These are phyloP conservation scores for Sugiyamaella pinicola DNA, from an alignment of 1,139 yeast genomes.

Conservation along the genomic window DNA sequence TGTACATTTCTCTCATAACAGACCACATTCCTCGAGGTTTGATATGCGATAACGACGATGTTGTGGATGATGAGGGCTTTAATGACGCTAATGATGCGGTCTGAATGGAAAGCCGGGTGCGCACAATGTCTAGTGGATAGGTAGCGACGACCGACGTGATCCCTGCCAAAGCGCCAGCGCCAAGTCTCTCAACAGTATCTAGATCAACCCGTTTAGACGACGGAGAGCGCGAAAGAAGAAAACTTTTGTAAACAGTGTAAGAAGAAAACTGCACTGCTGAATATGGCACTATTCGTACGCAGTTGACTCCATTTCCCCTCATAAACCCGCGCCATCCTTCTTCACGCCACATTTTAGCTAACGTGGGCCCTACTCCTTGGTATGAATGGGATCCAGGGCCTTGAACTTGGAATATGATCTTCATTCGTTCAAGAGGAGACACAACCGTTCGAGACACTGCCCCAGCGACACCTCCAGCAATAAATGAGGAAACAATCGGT, in stretches of 20 bases:
- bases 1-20: slow-evolving; percentile 61
- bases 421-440: slow-evolving; percentile 93
- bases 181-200: slow-evolving; percentile 57
- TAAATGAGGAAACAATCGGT: slow-evolving; percentile 57
- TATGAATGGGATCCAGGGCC: slow-evolving; percentile 69
- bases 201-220: slow-evolving; percentile 42
- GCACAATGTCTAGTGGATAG: slow-evolving; percentile 86
- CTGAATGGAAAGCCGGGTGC: slow-evolving; percentile 86
- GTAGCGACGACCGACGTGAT: slow-evolving; percentile 78
- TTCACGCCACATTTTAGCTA: slow-evolving; percentile 76
- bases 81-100: slow-evolving; percentile 72
- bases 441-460: slow-evolving; percentile 91
- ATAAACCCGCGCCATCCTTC: slow-evolving; percentile 90
- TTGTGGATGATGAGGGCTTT: slow-evolving; percentile 44
- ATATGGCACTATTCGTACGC: slow-evolving; percentile 88
- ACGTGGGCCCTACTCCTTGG: slow-evolving; percentile 74
- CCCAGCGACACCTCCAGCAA: slow-evolving; percentile 85
- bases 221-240: slow-evolving; percentile 26
- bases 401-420: slow-evolving; percentile 87
- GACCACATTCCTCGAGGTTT: slow-evolving; percentile 68
- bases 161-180: slow-evolving; percentile 84
- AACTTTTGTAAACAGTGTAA: slow-evolving; percentile 68
- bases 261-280: slow-evolving; percentile 93
- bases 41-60: slow-evolving; percentile 19
- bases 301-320: slow-evolving; percentile 88